A percentile compares a stretch with the other conserved stretches of the same genome.
phyloP scores from a whole-genome alignment of 1,284 basidiomycete genomes.

The Moniliophthora roreri region DNA sequence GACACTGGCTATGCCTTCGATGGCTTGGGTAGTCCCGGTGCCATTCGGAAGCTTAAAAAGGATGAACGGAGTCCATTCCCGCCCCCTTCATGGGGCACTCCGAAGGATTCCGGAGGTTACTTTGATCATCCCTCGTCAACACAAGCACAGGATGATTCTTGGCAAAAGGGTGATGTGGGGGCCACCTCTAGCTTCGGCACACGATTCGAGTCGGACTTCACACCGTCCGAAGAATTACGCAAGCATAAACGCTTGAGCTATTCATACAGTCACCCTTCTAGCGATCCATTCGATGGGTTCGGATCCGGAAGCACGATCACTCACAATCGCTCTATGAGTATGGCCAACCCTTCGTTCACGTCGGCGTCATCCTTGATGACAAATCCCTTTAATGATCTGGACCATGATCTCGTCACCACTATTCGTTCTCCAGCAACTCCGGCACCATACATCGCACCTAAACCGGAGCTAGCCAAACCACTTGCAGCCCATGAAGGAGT shows the following conservation, averaged over 20 bases:
- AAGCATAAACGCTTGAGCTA: slow-evolving; percentile 6
- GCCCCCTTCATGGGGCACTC: slow-evolving; percentile 60
- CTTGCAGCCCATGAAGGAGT: slow-evolving; percentile 56
- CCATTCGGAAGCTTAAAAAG: slow-evolving; percentile 47
- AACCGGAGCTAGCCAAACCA: slow-evolving; percentile 48
- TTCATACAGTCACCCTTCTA: not conserved
- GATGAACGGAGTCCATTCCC: slow-evolving; percentile 53
- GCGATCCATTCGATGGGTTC: slow-evolving; percentile 14
- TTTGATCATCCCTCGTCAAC: slow-evolving; percentile 29
- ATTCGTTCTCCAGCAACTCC: slow-evolving; percentile 8
- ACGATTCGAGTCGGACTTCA: slow-evolving; percentile 39
- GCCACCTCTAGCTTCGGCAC: slow-evolving; percentile 38
- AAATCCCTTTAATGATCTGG: slow-evolving; percentile 16
- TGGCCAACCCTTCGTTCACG: slow-evolving; percentile 11
- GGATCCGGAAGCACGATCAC: not conserved
- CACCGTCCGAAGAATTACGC: slow-evolving; percentile 22
- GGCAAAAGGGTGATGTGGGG: slow-evolving; percentile 18
- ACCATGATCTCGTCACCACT: slow-evolving; percentile 19
- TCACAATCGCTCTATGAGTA: slow-evolving; percentile 23
- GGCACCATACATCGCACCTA: slow-evolving; percentile 40
- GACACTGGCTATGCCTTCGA: slow-evolving; percentile 58
- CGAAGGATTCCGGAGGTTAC: slow-evolving; percentile 52
- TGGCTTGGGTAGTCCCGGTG: slow-evolving; percentile 41
- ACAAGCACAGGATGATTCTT: slow-evolving; percentile 10
- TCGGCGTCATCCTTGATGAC: slow-evolving; percentile 8